These are phyloP conservation scores for Clarkia xantiana DNA, from an alignment of 345 rosid genomes.

Conservation along the genomic window DNA sequence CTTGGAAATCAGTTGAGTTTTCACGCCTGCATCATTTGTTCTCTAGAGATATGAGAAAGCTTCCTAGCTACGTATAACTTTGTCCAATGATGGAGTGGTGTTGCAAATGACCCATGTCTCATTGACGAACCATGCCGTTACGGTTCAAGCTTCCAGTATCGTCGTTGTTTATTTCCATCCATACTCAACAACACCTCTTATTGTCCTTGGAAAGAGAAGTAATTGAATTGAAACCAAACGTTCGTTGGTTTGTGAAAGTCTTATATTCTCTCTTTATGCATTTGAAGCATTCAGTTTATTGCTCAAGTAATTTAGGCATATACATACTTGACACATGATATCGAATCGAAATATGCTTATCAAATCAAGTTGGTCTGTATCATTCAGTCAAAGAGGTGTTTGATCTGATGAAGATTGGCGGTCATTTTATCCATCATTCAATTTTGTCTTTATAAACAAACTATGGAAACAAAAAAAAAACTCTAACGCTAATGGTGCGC, in stretches of 20 bases:
- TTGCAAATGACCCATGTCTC: constrained; percentile 35
- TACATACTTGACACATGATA: constrained; percentile 37
- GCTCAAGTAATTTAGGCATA: constrained; percentile 42
- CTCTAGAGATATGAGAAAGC: too few species aligned
- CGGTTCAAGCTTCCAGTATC: constrained; percentile 45
- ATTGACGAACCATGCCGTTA: constrained; percentile 15
- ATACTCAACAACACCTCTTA: constrained; percentile 33
- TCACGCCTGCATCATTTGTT: too few species aligned
- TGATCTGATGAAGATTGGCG: constrained; percentile 63
- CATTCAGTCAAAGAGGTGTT: constrained; percentile 33
- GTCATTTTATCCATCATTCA: constrained; percentile 30
- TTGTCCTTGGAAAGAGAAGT: constrained; percentile 15
- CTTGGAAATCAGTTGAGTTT: too few species aligned
- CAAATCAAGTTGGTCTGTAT: constrained; percentile 44
- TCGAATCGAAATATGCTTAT: constrained; percentile 50
- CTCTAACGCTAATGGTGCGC: too few species aligned
- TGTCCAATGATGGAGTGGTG: constrained; percentile 26
- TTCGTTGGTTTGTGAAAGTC: constrained; percentile 71
- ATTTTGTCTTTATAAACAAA: too few species aligned
- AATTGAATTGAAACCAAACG: constrained; percentile 19
- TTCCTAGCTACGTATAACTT: constrained; percentile 5
- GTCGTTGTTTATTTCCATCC: constrained; percentile 22
- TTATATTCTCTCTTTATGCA: constrained; percentile 39
- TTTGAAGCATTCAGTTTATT: constrained; percentile 26
- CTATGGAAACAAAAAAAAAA: too few species aligned